Base-by-base conservation (phyloP, 2,329 filamentous ascomycete species). In the Hypoxylon sp. region DNA sequence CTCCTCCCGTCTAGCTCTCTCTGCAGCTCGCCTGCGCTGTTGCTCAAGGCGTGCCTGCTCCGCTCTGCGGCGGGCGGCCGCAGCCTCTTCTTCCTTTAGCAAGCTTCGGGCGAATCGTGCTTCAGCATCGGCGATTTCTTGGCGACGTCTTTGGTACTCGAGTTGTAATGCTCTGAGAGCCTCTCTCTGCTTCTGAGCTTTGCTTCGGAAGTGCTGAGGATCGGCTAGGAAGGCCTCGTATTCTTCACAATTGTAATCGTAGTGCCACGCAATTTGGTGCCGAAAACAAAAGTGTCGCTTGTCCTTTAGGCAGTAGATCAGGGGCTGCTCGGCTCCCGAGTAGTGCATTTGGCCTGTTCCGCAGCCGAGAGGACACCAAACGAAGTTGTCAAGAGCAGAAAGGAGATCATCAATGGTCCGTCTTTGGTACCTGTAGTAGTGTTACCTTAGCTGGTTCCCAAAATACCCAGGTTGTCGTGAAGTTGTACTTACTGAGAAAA, bases 341-440 rank as follows among this genome's bases (percentile, higher is more conserved):
- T 78, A 76, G 48, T 88, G 85, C 2, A 86, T 77, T 67, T 88
- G 85, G 0, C 86, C 86, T 0, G 79, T 81, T 7, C 77, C 79
- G 69, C 87, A 89, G 2, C 76, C 78, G 0, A 83, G 76, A 1
- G 85, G 80, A 68, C 87, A 89, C 82, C 84, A 87, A 12, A 81
- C 74, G 68, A 87, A 88, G 30, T 81, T 81, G 0, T 79, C 76
- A 1, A 81, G 75, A 19, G 76, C 72, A 16, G 80, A 78, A 56
- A 87, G 19, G 5, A 71, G 48, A n/a, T 25, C 9, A 2, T 70
- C 63, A 3, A 69, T 53, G n/a, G 16, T 34, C 11, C 50, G 58
- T 11, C 25, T 60, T 2, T 59, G 46, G 23, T 63, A 71, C 32
- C 70, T 69, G n/a, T 12, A 21, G 4, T 43, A n/a, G 1, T 32